Base-by-base conservation (phyloP, 1,284 basidiomycete species). In the Tetrapyrgos nigripes region DNA sequence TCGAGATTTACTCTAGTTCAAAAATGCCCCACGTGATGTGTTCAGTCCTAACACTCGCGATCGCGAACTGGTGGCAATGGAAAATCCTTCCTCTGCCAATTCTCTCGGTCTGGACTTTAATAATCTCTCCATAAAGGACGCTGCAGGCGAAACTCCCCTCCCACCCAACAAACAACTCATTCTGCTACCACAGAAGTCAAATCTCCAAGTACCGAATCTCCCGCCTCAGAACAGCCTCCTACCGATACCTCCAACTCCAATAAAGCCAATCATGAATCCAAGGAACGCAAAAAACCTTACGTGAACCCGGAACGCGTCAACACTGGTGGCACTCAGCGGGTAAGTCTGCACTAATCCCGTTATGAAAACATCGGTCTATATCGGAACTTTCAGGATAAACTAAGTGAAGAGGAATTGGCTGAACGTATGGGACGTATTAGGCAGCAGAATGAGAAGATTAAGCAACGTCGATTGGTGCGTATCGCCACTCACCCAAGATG, bases 371-470 rank as follows among this genome's bases (percentile, higher is more conserved):
- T n/a, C 19, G 19, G 13, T 40, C 37, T 40, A 40, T 4, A n/a
- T n/a, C n/a, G 43, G 47, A 31, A 45, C 52, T 45, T 55, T 57
- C 68, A 93, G 91, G 89, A 91, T 62, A 92, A 92, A 71, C 75
- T 86, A 53, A 87, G 83, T 37, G 85, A 89, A 49, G 89, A 91
- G 67, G 89, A 86, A 60, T 83, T 93, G 21, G 75, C 80, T 4
- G 85, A 88, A 67, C 82, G 87, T 35, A 93, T 93, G 87, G 82
- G 79, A 37, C 83, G 86, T 53, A 92, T 92, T 57, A 80, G 85
- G 49, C 83, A 89, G 65, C 87, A 92, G 73, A 93, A 93, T 66
- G 89, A 90, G 73, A 90, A 87, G 77, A 93, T 93, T 64, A 92
- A 91, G 67, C 88, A 89, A 68, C 80, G 91, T 58, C 79, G 88